Evolutionary conservation across 805 yeast genomes (phyloP), one percentile per base, ranked within the genome.

Genomic region (Yarrowia keelungensis): DNA sequence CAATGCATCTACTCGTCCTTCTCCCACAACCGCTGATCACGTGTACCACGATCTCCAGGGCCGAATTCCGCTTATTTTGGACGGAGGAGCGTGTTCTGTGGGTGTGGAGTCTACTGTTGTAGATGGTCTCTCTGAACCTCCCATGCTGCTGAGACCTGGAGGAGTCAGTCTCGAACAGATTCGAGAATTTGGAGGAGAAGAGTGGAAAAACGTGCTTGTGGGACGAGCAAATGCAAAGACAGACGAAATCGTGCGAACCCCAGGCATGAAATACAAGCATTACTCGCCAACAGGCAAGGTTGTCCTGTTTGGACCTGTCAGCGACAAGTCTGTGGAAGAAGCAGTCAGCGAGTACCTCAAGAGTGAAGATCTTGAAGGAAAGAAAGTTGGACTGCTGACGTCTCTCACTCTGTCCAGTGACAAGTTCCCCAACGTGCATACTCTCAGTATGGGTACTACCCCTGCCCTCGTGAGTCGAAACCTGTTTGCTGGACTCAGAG

Each of bases 201-300:
- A 68, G 12, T 93, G 98, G 98, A 73, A 77, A 8, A 77, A 86
- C 61, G 85, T 91, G 1, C 77, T 85, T 7, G 79, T 90, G 5
- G 92, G 90, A 9, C 84, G 83, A 71, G 73, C 78, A 8, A 85
- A 86, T 1, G 91, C 91, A 5, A 75, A 76, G 2, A 81, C 76
- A 7, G 78, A 78, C 1, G 90, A 87, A 19, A 79, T 81, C 41
- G 98, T 91, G 71, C 84, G 90, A 73, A 95, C 99, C 0, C 99
- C 99, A 0, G 99, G 99, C 0, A 95, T 95, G 99, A 95, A 95
- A 76, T 95, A 95, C 76, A 87, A 90, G 73, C 99, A 95, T 77
- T 95, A 95, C 77, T 90, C 97, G 0, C 99, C 99, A 3, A 84
- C 84, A 1, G 97, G 98, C 0, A 86, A 84, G 69, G 98, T 95